A percentile compares a stretch with the other conserved stretches of the same genome.
Conservation (phyloP, 73 alveolate genomes). For the Symbiodinium natans region DNA sequence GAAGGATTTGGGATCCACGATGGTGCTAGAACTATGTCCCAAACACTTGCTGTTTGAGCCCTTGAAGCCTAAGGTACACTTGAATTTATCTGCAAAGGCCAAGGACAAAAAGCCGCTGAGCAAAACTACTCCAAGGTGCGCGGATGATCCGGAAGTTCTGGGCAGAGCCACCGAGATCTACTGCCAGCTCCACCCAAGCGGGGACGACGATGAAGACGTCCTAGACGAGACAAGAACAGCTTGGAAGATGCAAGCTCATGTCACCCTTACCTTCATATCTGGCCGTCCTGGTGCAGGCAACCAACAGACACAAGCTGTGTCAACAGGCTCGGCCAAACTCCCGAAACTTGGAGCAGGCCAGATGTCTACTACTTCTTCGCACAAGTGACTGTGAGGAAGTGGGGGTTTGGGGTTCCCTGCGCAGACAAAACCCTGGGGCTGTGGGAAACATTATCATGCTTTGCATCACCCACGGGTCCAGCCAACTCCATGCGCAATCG, state of each 20-base stretch:
- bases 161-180: background rate
- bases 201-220: conserved; percentile 3
- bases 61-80: too few species aligned
- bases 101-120: too few species aligned
- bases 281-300: too few species aligned
- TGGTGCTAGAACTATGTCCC: too few species aligned
- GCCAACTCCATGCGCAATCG: background rate
- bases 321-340: background rate
- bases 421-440: too few species aligned
- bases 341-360: background rate
- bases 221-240: background rate
- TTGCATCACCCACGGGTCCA: background rate
- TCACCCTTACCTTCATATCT: too few species aligned
- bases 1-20: too few species aligned
- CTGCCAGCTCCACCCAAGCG: conserved; percentile 3
- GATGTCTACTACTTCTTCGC: background rate
- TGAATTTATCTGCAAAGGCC: too few species aligned
- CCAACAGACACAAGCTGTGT: background rate
- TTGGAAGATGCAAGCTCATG: too few species aligned
- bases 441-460: background rate
- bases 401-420: too few species aligned
- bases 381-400: too few species aligned
- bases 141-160: background rate
- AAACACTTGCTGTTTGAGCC: too few species aligned
- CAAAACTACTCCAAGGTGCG: background rate